Percentiles rank a stretch among this genome's conserved stretches.
Conservation (phyloP, 441 rosid genomes). For the Pelargonium hybrid region DNA sequence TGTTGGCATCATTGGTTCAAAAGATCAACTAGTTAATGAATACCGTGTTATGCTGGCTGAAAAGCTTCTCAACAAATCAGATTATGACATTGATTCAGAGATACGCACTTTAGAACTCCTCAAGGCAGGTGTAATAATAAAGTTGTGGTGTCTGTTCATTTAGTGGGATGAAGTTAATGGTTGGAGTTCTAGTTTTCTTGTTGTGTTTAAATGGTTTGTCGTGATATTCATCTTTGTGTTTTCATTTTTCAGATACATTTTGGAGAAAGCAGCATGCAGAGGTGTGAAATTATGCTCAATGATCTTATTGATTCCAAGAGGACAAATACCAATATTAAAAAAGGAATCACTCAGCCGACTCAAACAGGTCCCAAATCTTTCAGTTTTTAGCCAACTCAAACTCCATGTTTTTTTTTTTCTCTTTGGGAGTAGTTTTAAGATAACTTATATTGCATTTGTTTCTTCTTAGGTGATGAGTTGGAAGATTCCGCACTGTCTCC, state of each 20-base stretch:
- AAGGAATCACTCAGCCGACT: constrained; percentile 38
- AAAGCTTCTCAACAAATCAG: constrained; percentile 89
- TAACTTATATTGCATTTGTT: constrained; percentile 1
- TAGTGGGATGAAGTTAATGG: constrained; percentile 11
- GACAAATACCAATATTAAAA: constrained; percentile 75
- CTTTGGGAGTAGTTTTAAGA: constrained; percentile 4
- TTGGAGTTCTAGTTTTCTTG: constrained; percentile 8
- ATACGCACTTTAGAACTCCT: constrained; percentile 93
- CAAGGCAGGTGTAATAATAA: constrained; percentile 40
- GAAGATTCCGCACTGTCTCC: constrained; percentile 40
- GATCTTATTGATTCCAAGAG: constrained; percentile 95
- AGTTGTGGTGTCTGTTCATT: constrained; percentile 8
- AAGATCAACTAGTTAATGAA: constrained; percentile 88
- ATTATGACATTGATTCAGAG: constrained; percentile 85
- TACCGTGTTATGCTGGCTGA: constrained; percentile 93
- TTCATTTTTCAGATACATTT: constrained; percentile 62
- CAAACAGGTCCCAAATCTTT: constrained; percentile 33
- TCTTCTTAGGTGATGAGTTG: constrained; percentile 32
- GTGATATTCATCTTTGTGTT: constrained; percentile 6
- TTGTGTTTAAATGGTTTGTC: constrained; percentile 8
- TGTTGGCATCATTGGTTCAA: constrained; percentile 89
- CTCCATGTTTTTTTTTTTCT: constrained; percentile 8
- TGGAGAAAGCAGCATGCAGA: constrained; percentile 96
- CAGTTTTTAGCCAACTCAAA: neutral
- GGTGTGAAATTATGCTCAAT: constrained; percentile 95